Conservation (phyloP, 805 yeast genomes). For the Sugiyamaella qingdaonensis region DNA sequence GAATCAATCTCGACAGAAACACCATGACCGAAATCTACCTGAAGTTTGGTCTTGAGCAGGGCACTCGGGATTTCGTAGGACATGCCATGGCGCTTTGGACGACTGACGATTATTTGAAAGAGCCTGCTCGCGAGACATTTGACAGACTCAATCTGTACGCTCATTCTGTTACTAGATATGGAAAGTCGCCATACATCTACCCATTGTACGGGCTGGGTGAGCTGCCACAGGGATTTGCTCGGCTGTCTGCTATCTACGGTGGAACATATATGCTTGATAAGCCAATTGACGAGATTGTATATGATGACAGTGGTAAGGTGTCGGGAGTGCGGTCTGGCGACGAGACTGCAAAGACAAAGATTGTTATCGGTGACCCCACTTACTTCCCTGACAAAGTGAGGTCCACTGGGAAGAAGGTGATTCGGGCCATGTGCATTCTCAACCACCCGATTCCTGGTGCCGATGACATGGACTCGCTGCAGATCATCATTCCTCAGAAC, state of each 20-base stretch:
- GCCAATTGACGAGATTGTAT: slow-evolving; percentile 85
- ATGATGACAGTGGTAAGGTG: slow-evolving; percentile 66
- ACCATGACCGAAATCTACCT: slow-evolving; percentile 89
- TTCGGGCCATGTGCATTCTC: slow-evolving; percentile 82
- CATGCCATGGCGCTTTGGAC: slow-evolving; percentile 98
- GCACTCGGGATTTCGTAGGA: slow-evolving; percentile 94
- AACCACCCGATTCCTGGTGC: slow-evolving; percentile 87
- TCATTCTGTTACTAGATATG: slow-evolving; percentile 88
- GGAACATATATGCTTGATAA: slow-evolving; percentile 98
- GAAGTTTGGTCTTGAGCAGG: slow-evolving; percentile 85
- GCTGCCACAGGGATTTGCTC: slow-evolving; percentile 97
- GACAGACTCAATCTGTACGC: slow-evolving; percentile 83
- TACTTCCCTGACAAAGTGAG: slow-evolving; percentile 84
- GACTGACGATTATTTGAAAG: slow-evolving; percentile 79
- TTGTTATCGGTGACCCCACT: slow-evolving; percentile 96
- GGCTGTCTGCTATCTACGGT: slow-evolving; percentile 94
- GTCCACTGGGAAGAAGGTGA: slow-evolving; percentile 68
- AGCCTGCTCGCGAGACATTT: slow-evolving; percentile 88
- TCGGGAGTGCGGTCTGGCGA: slow-evolving; percentile 87
- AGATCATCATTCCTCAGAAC: slow-evolving; percentile 93
- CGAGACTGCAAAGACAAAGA: slow-evolving; percentile 86
- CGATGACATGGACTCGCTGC: slow-evolving; percentile 78
- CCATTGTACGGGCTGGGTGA: slow-evolving; percentile 97
- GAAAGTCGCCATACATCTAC: slow-evolving; percentile 93
- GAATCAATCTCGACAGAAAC: slow-evolving; percentile 72